Conservation (phyloP, 2,329 filamentous ascomycete species). For the Cryoendolithus antarcticus region DNA sequence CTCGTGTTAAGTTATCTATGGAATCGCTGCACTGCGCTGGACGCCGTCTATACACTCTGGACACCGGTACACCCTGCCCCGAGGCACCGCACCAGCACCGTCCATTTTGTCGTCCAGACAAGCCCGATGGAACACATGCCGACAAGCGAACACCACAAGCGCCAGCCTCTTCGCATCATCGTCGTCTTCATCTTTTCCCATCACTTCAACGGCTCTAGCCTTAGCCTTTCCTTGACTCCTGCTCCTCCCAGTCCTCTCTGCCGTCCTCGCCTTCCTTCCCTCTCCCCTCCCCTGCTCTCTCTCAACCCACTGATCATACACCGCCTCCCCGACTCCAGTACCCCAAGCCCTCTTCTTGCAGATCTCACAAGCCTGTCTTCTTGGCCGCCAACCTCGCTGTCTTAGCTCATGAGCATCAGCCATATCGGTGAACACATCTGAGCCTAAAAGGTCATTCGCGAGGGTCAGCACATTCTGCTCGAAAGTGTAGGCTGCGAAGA, state of each 20-base stretch:
- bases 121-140: slow-evolving; percentile 57
- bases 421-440: slow-evolving; percentile 78
- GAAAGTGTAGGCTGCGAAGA: slow-evolving; percentile 92
- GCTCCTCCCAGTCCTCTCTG: slow-evolving; percentile 21
- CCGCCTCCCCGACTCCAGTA: slow-evolving; percentile 61
- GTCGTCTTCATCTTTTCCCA: slow-evolving; percentile 22
- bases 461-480: slow-evolving; percentile 80
- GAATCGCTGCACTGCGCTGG: too few relatives aligned
- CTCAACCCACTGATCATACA: slow-evolving; percentile 75
- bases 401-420: slow-evolving; percentile 60
- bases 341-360: slow-evolving; percentile 81
- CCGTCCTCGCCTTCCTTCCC: slow-evolving; percentile 29
- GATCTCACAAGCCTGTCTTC: slow-evolving; percentile 75
- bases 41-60: slow-evolving; percentile 18
- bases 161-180: slow-evolving; percentile 27
- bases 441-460: slow-evolving; percentile 75
- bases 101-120: slow-evolving; percentile 44
- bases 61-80: slow-evolving; percentile 19
- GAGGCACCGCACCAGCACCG: slow-evolving; percentile 7
- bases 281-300: slow-evolving; percentile 34
- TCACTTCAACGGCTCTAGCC: slow-evolving; percentile 24
- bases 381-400: slow-evolving; percentile 78
- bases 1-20: too few relatives aligned
- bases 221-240: slow-evolving; percentile 45
- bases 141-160: slow-evolving; percentile 56